phyloP scores from a whole-genome alignment of 73 alveolate species.

The Symbiodinium natans region DNA sequence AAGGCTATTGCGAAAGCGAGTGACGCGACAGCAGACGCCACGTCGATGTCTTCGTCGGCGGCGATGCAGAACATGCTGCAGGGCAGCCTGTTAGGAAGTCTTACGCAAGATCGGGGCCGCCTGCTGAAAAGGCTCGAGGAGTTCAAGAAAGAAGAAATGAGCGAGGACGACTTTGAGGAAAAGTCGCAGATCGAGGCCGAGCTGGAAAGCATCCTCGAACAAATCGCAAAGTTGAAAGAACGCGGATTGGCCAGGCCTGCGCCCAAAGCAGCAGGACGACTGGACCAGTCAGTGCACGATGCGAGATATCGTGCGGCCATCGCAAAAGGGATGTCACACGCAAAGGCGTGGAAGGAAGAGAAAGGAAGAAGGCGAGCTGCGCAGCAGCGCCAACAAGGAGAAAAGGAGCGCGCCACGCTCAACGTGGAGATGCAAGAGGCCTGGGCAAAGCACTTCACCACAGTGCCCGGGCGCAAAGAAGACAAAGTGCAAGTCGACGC shows the following conservation, averaged over 20 bases:
- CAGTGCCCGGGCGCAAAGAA: no score
- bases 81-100: neutral
- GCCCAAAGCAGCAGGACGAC: neutral
- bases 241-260: neutral
- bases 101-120: neutral
- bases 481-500: no score
- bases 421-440: neutral
- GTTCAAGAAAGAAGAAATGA: neutral
- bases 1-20: neutral
- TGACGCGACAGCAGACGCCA: neutral
- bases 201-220: neutral
- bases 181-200: neutral
- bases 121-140: no score
- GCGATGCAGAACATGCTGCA: slow-evolving; percentile 24
- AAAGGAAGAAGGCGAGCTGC: neutral
- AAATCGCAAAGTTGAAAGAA: neutral
- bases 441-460: neutral
- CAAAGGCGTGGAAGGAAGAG: neutral
- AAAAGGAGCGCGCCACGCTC: neutral
- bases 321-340: neutral
- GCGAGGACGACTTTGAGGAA: neutral
- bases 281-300: neutral
- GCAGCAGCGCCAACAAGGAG: neutral
- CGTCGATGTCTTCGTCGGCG: neutral
- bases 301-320: neutral